A percentile compares a stretch with the other conserved stretches of the same genome.
Evolutionary conservation across 2,329 filamentous ascomycete species (phyloP).

Genomic region (Aspergillus unguis): DNA sequence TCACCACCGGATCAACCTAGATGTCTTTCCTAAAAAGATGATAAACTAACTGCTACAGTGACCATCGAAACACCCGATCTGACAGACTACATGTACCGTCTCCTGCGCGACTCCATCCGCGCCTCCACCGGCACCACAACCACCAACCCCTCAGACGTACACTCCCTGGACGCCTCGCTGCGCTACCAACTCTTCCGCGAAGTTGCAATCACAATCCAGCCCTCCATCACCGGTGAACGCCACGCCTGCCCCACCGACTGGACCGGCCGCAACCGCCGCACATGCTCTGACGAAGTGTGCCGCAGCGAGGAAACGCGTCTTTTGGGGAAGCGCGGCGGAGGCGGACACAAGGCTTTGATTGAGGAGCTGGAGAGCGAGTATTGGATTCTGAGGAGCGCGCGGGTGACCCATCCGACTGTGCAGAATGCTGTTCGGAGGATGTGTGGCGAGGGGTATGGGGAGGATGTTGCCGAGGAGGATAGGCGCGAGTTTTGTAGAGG

Average conservation of each 20-base stretch:
- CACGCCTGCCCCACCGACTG: constrained; percentile 36
- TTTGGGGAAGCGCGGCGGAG: constrained; percentile 17
- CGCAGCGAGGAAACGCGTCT: constrained; percentile 19
- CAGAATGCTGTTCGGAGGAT: constrained; percentile 21
- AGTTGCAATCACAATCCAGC: constrained; percentile 18
- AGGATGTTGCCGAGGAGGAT: constrained; percentile 25
- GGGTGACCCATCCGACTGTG: constrained; percentile 31
- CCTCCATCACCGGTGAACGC: constrained; percentile 16
- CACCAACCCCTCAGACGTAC: constrained; percentile 7
- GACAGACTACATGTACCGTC: constrained; percentile 31
- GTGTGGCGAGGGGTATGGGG: constrained; percentile 28
- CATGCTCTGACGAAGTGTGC: constrained; percentile 27
- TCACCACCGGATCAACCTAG: neutral
- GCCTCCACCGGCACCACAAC: neutral
- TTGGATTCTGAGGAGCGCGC: constrained; percentile 32
- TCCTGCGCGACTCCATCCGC: constrained; percentile 33
- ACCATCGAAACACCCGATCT: constrained; percentile 25
- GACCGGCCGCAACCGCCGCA: constrained; percentile 24
- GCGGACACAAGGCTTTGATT: constrained; percentile 18
- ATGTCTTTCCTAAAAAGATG: neutral
- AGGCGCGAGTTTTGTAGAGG: constrained; percentile 29
- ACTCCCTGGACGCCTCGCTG: constrained; percentile 21
- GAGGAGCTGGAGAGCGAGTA: constrained; percentile 24
- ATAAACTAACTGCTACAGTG: constrained; percentile 18
- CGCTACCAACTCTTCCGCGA: constrained; percentile 26